phyloP scores from a whole-genome alignment of 2,329 filamentous ascomycete species.

The Apiospora saccharicola region DNA sequence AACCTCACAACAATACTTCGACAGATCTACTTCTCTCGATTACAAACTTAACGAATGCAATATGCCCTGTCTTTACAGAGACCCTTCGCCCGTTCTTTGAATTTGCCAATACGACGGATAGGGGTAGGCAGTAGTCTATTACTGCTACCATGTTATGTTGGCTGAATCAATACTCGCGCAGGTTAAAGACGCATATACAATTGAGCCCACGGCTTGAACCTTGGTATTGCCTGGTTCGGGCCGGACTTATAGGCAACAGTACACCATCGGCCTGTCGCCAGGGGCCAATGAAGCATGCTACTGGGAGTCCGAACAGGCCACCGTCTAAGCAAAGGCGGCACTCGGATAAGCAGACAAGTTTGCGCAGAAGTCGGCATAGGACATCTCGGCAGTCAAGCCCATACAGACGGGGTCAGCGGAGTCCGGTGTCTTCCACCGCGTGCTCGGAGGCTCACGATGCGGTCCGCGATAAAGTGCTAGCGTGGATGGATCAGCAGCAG shows the following conservation, averaged over 20 bases:
- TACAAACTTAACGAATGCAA: not conserved
- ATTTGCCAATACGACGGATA: not conserved
- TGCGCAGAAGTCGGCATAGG: not conserved
- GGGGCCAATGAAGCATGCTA: not conserved
- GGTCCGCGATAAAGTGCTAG: not conserved
- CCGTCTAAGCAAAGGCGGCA: not conserved
- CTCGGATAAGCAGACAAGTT: too few species aligned
- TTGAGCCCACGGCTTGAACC: not conserved
- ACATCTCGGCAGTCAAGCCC: not conserved
- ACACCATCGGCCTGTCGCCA: not conserved
- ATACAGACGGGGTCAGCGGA: not conserved
- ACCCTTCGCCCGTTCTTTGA: too few species aligned
- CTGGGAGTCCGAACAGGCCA: not conserved
- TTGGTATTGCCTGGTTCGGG: not conserved
- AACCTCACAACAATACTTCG: not conserved
- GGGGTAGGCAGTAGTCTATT: too few species aligned
- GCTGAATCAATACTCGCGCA: not conserved
- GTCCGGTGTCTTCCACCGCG: not conserved
- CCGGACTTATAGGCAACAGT: not conserved
- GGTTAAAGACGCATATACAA: not conserved
- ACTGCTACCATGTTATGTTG: not conserved
- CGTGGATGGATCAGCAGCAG: slow-evolving; percentile 3
- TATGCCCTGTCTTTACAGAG: not conserved
- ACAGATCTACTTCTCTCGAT: not conserved
- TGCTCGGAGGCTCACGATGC: not conserved